Evolutionary conservation across 768 basidiomycete genomes (phyloP).

Genomic region (Leccinum broughii): DNA sequence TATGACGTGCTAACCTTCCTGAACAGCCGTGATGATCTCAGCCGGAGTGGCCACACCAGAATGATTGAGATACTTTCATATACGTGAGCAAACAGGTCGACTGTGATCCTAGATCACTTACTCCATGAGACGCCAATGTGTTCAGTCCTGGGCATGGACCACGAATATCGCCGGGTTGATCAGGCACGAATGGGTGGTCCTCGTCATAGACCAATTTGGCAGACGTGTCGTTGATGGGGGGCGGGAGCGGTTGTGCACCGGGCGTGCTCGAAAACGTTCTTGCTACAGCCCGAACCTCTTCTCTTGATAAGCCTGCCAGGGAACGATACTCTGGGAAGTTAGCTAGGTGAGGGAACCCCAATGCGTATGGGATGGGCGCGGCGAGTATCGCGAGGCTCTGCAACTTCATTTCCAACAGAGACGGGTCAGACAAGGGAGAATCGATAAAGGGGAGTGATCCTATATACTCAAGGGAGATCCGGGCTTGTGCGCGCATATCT

Average conservation of each 20-base stretch:
- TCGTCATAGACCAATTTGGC: slow-evolving; percentile 24
- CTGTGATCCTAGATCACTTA: slow-evolving; percentile 8
- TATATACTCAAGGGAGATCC: slow-evolving; percentile 1
- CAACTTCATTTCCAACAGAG: slow-evolving; percentile 2
- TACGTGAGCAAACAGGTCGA: not conserved
- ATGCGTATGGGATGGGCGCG: slow-evolving; percentile 6
- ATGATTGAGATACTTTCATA: slow-evolving; percentile 19
- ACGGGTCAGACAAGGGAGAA: not conserved
- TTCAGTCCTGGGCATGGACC: slow-evolving; percentile 29
- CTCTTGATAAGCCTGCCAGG: slow-evolving; percentile 18
- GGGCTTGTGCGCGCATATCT: not conserved
- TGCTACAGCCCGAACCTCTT: slow-evolving; percentile 17
- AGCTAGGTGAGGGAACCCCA: slow-evolving; percentile 16
- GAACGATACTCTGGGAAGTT: slow-evolving; percentile 24
- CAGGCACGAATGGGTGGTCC: slow-evolving; percentile 17
- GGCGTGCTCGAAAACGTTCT: slow-evolving; percentile 20
- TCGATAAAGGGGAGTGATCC: not conserved
- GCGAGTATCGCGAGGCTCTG: slow-evolving; percentile 8
- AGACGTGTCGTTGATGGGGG: slow-evolving; percentile 25
- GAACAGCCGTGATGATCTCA: slow-evolving; percentile 26
- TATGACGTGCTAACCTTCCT: slow-evolving; percentile 17
- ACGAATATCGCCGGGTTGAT: slow-evolving; percentile 24
- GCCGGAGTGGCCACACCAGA: slow-evolving; percentile 24
- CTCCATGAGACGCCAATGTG: slow-evolving; percentile 29
- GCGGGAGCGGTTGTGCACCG: slow-evolving; percentile 25